phyloP scores from a whole-genome alignment of 768 basidiomycete species.

The Coprinopsis strossmayeri region DNA sequence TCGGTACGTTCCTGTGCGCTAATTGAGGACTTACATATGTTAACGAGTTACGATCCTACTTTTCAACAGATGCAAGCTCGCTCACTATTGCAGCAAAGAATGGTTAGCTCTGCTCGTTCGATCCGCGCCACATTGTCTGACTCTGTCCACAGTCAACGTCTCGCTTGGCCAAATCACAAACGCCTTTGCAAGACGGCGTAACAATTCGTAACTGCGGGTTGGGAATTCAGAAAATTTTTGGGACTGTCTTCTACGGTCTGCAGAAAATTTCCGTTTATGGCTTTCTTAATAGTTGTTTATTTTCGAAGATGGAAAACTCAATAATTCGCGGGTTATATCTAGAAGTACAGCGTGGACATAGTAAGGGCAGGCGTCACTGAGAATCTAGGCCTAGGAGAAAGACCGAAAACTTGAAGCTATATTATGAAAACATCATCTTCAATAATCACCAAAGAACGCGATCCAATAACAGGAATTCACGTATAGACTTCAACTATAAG shows the following conservation, averaged over 20 bases:
- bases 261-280: too few species aligned
- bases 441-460: too few species aligned
- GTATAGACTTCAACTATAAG: too few species aligned
- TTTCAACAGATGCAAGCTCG: not conserved
- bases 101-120: not conserved
- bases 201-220: not conserved
- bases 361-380: too few species aligned
- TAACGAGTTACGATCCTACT: not conserved
- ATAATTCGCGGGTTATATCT: too few species aligned
- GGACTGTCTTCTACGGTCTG: not conserved
- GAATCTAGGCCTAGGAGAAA: too few species aligned
- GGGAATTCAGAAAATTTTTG: not conserved
- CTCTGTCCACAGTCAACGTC: not conserved
- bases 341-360: too few species aligned
- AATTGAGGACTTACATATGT: not conserved
- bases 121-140: not conserved
- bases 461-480: too few species aligned
- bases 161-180: not conserved
- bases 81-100: slow-evolving; percentile 1
- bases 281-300: too few species aligned
- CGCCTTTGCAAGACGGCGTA: not conserved
- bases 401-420: too few species aligned
- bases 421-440: too few species aligned
- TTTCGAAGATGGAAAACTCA: too few species aligned
- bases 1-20: not conserved